Evolutionary conservation across 2,329 filamentous ascomycete genomes (phyloP).

Genomic region (Rhytidhysteron rufulum): DNA sequence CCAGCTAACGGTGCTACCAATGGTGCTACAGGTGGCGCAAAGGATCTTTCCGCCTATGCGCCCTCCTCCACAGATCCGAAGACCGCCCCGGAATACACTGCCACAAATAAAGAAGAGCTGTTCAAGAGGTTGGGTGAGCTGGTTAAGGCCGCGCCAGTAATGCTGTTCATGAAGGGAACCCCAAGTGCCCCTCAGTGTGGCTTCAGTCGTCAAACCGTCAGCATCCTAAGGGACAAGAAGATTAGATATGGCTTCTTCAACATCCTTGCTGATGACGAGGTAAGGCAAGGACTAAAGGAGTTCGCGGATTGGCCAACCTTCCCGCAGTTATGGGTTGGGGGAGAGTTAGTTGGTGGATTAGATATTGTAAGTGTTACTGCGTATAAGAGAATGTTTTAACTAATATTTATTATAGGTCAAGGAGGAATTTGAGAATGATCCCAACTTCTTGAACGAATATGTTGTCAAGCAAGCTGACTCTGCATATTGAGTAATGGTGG

Average conservation of each 20-base stretch:
- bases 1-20: slow-evolving; percentile 29
- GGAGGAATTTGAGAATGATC: slow-evolving; percentile 82
- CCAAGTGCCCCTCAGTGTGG: slow-evolving; percentile 84
- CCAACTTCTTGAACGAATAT: slow-evolving; percentile 77
- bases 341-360: slow-evolving; percentile 86
- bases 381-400: slow-evolving; percentile 4
- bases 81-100: slow-evolving; percentile 46
- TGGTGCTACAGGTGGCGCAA: slow-evolving; percentile 32
- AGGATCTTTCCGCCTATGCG: slow-evolving; percentile 44
- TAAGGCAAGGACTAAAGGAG: slow-evolving; percentile 92
- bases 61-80: slow-evolving; percentile 40
- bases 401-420: slow-evolving; percentile 63
- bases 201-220: slow-evolving; percentile 87
- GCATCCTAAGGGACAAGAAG: slow-evolving; percentile 78
- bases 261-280: slow-evolving; percentile 95
- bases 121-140: slow-evolving; percentile 76
- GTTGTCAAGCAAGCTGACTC: too few species aligned
- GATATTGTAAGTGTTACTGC: slow-evolving; percentile 73
- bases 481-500: too few species aligned
- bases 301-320: slow-evolving; percentile 99
- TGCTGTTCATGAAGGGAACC: slow-evolving; percentile 99
- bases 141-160: slow-evolving; percentile 92
- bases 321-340: slow-evolving; percentile 88
- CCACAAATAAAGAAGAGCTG: slow-evolving; percentile 71
- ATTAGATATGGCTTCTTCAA: slow-evolving; percentile 99